Evolutionary conservation across 306 rosid genomes (phyloP), one percentile per base, ranked within the genome.

Genomic region (Quillaja saponaria): DNA sequence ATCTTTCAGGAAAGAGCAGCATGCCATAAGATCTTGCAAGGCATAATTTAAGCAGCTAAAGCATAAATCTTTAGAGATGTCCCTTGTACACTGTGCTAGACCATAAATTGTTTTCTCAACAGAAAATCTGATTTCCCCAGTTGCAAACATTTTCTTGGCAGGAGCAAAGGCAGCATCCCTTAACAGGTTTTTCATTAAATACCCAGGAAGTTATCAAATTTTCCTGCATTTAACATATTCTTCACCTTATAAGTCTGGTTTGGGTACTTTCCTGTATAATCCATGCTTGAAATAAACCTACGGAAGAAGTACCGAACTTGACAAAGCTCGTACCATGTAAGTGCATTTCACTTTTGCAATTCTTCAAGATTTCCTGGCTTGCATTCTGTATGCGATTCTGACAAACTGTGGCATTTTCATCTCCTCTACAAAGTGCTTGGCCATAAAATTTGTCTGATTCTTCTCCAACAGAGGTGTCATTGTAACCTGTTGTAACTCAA

Each of bases 391-490:
- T 28, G 64, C 95, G 82, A 16, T 58, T 35, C 46, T 34, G 25
- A 45, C 95, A 87, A 34, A 55, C 66, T 8, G 76, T 65, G 37
- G 80, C 72, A 68, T 74, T 63, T 10, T 70, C 73, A 58, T 87
- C 91, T 25, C 95, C 88, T 73, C 90, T 72, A 48, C 88, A 84
- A 0, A 84, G 84, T 71, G 84, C 71, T 65, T 72, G 88, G 42
- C 88, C 95, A 12, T 77, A 75, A 41, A 84, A 88, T 12, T 7
- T 68, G 16, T 79, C 56, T 6, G 1, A 3, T 13, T 44, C 49
- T 6, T 75, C 49, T 55, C 76, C 84, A 1, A 21, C 0, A 0
- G 64, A 63, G 28, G 69, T 35, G 60, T 58, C 37, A 44, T 70
- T 75, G 77, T 61, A 81, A 28, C 84, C 82, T 2, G 14, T 16